Percentiles rank a stretch among this genome's conserved stretches.
phyloP scores from a whole-genome alignment of 352 stramenopile species.

The Pythium scleroteichum region DNA sequence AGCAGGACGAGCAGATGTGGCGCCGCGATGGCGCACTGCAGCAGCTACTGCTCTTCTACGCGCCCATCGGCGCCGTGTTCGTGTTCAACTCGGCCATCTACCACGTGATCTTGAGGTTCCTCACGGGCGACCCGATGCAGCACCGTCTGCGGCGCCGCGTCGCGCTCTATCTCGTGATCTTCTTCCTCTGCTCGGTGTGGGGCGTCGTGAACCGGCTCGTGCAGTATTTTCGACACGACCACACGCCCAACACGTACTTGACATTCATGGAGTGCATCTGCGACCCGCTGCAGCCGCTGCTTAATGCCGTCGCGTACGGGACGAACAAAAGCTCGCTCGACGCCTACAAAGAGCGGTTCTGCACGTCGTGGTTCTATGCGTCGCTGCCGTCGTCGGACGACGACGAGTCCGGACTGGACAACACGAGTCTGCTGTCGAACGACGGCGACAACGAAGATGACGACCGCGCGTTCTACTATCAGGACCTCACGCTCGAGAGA shows the following conservation, averaged over 20 bases:
- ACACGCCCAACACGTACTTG: constrained; percentile 55
- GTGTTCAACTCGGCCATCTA: constrained; percentile 70
- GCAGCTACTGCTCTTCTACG: constrained; percentile 72
- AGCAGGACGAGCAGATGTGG: constrained; percentile 41
- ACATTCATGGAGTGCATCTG: constrained; percentile 70
- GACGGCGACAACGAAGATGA: constrained; percentile 31
- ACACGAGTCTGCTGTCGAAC: constrained; percentile 38
- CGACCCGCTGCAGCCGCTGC: constrained; percentile 67
- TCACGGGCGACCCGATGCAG: constrained; percentile 68
- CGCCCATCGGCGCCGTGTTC: constrained; percentile 59
- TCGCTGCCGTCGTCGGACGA: constrained; percentile 67
- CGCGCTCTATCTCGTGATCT: constrained; percentile 63
- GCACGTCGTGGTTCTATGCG: constrained; percentile 58
- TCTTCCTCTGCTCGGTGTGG: constrained; percentile 79
- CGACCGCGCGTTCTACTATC: constrained; percentile 29
- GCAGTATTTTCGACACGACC: constrained; percentile 48
- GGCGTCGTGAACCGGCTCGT: constrained; percentile 65
- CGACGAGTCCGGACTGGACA: constrained; percentile 62
- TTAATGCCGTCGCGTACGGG: constrained; percentile 68
- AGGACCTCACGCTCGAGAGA: constrained; percentile 15
- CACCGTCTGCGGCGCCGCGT: constrained; percentile 56
- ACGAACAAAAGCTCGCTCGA: constrained; percentile 75
- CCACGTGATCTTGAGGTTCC: constrained; percentile 57
- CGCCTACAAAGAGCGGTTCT: constrained; percentile 72
- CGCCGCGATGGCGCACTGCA: constrained; percentile 48